Evolutionary conservation across 768 basidiomycete species (phyloP).

Genomic region (Russula sp.): DNA sequence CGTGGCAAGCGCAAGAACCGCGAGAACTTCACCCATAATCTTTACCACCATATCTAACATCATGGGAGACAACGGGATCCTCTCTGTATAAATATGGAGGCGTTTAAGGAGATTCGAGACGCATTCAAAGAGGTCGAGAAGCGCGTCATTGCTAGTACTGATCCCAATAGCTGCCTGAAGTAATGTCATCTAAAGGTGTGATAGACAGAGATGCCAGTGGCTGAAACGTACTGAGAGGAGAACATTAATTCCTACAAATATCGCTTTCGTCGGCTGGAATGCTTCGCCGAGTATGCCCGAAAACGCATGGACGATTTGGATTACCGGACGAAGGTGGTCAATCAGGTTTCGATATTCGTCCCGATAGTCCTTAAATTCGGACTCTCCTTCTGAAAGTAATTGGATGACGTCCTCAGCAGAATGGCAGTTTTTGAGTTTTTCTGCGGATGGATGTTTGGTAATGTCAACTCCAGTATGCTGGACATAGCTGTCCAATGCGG

Average conservation of each 20-base stretch:
- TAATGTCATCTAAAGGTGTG: neutral
- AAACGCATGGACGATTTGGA: neutral
- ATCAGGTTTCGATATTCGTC: neutral
- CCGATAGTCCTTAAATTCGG: neutral
- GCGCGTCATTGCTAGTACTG: neutral
- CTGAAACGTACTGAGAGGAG: neutral
- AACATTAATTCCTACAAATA: neutral
- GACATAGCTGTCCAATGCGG: neutral
- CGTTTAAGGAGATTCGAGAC: neutral
- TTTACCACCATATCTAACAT: neutral
- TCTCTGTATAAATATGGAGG: neutral
- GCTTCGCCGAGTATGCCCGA: neutral
- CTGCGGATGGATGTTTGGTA: neutral
- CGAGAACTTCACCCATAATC: neutral
- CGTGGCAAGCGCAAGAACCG: neutral
- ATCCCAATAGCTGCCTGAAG: neutral
- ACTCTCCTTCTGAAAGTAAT: neutral
- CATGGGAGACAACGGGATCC: neutral
- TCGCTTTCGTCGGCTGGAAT: neutral
- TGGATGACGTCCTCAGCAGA: neutral
- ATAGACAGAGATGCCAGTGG: neutral
- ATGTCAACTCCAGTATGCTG: neutral
- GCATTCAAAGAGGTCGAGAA: neutral
- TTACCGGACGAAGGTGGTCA: neutral
- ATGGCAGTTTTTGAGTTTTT: neutral